Base-by-base conservation (phyloP, 2,329 filamentous ascomycete genomes). In the Basipetospora sp. region DNA sequence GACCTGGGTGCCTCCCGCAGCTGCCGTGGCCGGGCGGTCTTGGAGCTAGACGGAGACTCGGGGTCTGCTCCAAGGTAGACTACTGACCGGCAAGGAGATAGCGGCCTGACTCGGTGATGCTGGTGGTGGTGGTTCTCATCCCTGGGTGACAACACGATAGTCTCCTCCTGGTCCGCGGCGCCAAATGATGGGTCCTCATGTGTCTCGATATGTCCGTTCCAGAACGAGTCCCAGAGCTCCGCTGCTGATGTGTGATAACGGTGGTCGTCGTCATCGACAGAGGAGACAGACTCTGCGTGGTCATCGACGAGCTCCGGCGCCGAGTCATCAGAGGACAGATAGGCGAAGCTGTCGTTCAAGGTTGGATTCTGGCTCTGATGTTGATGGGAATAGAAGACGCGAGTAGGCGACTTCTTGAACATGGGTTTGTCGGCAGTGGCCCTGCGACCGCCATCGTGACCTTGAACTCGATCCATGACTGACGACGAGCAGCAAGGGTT, bases 221-320 rank as follows among this genome's bases (percentile, higher is more conserved):
- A 69, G 47, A 69, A 72, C 38, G 54, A 64, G 46, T 71, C 63
- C 67, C 67, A 72, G 3, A 69, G 48, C 45, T 66, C 60, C 18
- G 58, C 50, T 4, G 57, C 56, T 22, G 64, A 58, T 15, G 57
- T 48, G 39, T 64, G 60, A 43, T 67, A 64, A 42, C 65, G 60
- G 40, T 61, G 60, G 44, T 71, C 66, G 16, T 72, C 67, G 15
- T 72, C 67, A 55, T 40, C 38, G 22, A 16, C 14, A 31, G 32
- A 35, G 20, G 38, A 40, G 13, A 34, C 31, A 11, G 31, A 34
- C n/a, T 40, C 38, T 13, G 38, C 14, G 13, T 20, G 31, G 31
- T 40, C 38, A 18, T 40, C 38, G 20, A 38, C 38, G 11, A 40
- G 26, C 26, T 31, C 38, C 9, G 38, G 38, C 10, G 38, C 20